Evolutionary conservation across 176 grass and related monocot genomes (phyloP).

Genomic region (Carex parvula): DNA sequence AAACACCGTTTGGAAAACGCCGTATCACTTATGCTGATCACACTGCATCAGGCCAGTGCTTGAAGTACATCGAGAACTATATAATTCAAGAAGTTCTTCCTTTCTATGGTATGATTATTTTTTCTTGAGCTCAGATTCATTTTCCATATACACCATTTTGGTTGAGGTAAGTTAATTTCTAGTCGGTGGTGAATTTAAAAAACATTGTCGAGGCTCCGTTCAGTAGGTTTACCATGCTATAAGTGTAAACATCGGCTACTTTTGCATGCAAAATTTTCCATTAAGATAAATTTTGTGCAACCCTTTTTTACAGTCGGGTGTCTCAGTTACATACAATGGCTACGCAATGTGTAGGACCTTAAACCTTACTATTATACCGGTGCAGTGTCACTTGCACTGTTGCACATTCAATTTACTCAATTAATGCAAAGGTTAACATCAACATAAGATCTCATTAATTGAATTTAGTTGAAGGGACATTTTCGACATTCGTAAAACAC

Average conservation of each 20-base stretch:
- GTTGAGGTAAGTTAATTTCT: background rate
- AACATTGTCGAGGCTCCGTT: background rate
- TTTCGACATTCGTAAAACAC: background rate
- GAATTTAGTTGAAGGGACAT: background rate
- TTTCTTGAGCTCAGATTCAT: background rate
- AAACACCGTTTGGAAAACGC: conserved; percentile 63
- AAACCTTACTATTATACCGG: too few species aligned
- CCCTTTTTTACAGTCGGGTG: background rate
- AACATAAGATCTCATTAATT: background rate
- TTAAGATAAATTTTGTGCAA: background rate
- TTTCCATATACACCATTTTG: background rate
- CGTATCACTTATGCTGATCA: conserved; percentile 68
- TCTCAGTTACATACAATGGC: background rate
- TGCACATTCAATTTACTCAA: background rate
- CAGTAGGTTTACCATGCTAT: background rate
- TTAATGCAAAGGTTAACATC: background rate
- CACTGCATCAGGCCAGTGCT: conserved; percentile 60
- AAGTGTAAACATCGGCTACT: background rate
- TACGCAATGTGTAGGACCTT: background rate
- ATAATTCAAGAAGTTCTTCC: conserved; percentile 66
- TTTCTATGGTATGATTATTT: conserved; percentile 46
- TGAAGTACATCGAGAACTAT: conserved; percentile 72
- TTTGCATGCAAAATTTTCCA: background rate
- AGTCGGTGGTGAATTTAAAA: background rate
- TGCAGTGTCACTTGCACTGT: background rate